These are phyloP conservation scores for Trametes cinnabarina DNA, from an alignment of 768 basidiomycete species.

Conservation along the genomic window DNA sequence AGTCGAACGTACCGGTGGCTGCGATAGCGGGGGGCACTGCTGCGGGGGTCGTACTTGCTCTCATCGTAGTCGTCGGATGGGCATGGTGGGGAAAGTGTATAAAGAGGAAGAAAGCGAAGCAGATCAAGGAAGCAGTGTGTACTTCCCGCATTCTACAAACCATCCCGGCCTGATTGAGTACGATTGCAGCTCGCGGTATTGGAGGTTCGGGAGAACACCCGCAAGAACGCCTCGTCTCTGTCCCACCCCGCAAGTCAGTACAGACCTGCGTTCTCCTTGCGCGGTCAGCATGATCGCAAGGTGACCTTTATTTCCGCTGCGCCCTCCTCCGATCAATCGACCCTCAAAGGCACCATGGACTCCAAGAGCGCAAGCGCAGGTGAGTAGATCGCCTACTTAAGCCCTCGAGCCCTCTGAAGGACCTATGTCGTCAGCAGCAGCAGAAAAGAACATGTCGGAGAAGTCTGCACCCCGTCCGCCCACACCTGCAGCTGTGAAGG, in stretches of 20 bases:
- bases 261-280: slow-evolving; percentile 26
- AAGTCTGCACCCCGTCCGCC: background rate
- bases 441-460: slow-evolving; percentile 3
- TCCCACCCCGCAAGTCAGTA: slow-evolving; percentile 23
- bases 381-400: background rate
- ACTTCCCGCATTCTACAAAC: background rate
- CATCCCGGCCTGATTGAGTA: background rate
- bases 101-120: slow-evolving; percentile 35
- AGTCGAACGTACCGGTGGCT: slow-evolving; percentile 39
- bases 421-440: background rate
- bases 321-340: slow-evolving; percentile 14
- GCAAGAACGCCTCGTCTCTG: slow-evolving; percentile 35
- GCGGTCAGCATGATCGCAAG: slow-evolving; percentile 31
- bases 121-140: slow-evolving; percentile 33
- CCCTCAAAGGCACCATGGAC: slow-evolving; percentile 6
- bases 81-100: slow-evolving; percentile 45
- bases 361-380: background rate
- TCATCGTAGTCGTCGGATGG: slow-evolving; percentile 44
- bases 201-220: slow-evolving; percentile 40
- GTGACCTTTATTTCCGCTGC: slow-evolving; percentile 39
- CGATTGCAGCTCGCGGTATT: slow-evolving; percentile 25
- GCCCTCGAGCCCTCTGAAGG: background rate
- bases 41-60: slow-evolving; percentile 47
- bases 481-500: background rate
- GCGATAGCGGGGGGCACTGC: slow-evolving; percentile 51